Percentiles rank a stretch among this genome's conserved stretches.
Conservation (phyloP, 768 basidiomycete genomes). For the Russula compacta region DNA sequence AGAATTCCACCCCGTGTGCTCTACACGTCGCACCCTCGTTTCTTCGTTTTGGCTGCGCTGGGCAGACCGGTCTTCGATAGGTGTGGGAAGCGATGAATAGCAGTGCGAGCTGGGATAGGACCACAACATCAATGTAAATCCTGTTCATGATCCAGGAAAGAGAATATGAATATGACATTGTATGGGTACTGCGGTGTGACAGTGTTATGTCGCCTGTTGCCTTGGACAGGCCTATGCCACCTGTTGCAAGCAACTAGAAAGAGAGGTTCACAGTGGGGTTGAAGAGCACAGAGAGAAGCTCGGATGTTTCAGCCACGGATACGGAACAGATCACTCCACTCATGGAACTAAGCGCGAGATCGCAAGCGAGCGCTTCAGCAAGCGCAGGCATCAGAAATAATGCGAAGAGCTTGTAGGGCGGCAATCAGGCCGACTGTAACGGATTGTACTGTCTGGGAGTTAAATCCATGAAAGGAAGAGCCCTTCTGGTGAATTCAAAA, state of each 20-base stretch:
- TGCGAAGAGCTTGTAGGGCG: background rate
- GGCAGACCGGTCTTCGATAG: no score
- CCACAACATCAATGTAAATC: no score
- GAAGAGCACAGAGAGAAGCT: background rate
- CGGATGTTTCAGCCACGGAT: slow-evolving; percentile 6
- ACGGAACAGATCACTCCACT: background rate
- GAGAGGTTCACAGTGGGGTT: background rate
- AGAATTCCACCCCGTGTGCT: no score
- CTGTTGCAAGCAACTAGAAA: background rate
- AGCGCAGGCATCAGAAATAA: background rate
- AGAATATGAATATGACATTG: no score
- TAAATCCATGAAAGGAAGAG: background rate
- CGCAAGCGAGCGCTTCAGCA: background rate
- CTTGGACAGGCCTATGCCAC: background rate
- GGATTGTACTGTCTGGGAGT: background rate
- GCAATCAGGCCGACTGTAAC: slow-evolving; percentile 5
- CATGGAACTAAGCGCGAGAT: background rate
- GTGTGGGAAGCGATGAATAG: no score
- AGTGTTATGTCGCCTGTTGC: no score
- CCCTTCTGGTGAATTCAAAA: background rate
- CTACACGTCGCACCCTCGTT: no score
- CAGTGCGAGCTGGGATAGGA: no score
- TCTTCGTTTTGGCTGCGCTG: no score
- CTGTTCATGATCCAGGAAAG: no score
- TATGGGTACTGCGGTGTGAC: no score